phyloP scores from a whole-genome alignment of 2,329 filamentous ascomycete genomes.

The Xylariaceae sp. region DNA sequence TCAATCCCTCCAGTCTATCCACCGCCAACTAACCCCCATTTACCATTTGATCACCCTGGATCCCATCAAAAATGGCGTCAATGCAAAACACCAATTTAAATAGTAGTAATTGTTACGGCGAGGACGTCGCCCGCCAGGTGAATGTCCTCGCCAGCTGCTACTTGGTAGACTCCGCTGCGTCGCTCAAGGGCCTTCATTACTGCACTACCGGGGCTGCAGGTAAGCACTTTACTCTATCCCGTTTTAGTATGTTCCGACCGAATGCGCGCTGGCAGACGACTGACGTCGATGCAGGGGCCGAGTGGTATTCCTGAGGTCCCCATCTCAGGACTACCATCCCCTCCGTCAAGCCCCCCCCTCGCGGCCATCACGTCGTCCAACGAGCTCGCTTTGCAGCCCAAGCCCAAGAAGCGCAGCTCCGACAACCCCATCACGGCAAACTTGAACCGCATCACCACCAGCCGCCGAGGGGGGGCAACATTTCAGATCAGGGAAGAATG shows the following conservation, averaged over 20 bases:
- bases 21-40: not conserved
- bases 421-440: constrained; percentile 26
- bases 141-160: constrained; percentile 91
- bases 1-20: not conserved
- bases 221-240: constrained; percentile 38
- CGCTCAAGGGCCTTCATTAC: constrained; percentile 84
- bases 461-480: constrained; percentile 84
- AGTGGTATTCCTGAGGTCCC: constrained; percentile 95
- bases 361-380: constrained; percentile 66
- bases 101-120: constrained; percentile 77
- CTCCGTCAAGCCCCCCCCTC: constrained; percentile 85
- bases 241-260: not conserved
- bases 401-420: constrained; percentile 44
- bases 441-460: constrained; percentile 47
- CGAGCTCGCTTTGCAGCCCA: constrained; percentile 61
- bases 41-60: constrained; percentile 25
- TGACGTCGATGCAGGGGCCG: constrained; percentile 52
- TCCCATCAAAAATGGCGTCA: constrained; percentile 52
- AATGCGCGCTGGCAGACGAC: not conserved
- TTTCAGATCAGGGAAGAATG: constrained; percentile 97
- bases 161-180: constrained; percentile 68
- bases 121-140: constrained; percentile 59
- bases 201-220: constrained; percentile 86
- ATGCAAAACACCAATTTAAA: constrained; percentile 68
- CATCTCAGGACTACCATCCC: constrained; percentile 78